These are phyloP conservation scores for Calocybe gambosa DNA, from an alignment of 1,284 basidiomycete genomes.

Conservation along the genomic window DNA sequence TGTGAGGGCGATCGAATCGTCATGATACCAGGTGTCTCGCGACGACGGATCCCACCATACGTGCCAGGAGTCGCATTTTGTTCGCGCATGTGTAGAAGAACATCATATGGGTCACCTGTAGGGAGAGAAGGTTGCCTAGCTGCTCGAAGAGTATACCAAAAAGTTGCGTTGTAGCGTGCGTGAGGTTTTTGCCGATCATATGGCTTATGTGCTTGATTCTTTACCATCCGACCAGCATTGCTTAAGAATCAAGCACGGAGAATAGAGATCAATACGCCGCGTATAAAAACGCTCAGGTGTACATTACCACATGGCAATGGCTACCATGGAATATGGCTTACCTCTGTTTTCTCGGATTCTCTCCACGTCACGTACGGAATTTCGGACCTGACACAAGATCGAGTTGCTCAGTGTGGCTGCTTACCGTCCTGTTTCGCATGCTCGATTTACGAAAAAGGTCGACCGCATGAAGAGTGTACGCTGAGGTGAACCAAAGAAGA, in stretches of 20 bases:
- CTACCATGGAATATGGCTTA: background rate
- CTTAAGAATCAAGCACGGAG: background rate
- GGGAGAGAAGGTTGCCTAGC: background rate
- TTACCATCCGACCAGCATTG: background rate
- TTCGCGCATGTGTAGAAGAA: background rate
- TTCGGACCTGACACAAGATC: background rate
- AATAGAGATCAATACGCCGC: background rate
- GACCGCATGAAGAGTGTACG: no score
- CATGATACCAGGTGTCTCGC: background rate
- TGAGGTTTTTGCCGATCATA: background rate
- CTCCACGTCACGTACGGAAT: constrained; percentile 1
- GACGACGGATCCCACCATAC: background rate
- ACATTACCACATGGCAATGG: background rate
- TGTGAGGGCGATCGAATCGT: background rate
- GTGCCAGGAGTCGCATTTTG: background rate
- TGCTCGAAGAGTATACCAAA: background rate
- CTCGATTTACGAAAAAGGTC: no score
- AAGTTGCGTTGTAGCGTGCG: background rate
- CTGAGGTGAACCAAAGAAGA: no score
- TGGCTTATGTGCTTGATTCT: background rate
- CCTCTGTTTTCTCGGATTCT: background rate
- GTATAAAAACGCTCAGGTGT: background rate
- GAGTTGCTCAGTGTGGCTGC: background rate
- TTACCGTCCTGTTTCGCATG: background rate
- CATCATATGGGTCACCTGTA: background rate